These are phyloP conservation scores for Candida railenensis DNA, from an alignment of 805 yeast species.

Conservation along the genomic window DNA sequence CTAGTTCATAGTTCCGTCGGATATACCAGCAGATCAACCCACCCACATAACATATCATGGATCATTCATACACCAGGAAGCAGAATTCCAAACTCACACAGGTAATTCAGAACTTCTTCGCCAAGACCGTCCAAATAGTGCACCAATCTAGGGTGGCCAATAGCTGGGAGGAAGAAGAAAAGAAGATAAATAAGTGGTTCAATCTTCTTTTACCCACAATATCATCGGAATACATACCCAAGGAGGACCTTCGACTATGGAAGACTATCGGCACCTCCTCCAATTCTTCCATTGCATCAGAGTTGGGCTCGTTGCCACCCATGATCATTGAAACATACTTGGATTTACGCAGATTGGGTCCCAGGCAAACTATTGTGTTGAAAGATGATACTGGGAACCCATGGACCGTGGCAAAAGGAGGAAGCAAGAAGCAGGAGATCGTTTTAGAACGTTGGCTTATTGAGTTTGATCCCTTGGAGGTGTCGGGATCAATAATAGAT, in stretches of 20 bases:
- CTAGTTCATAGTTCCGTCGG: too few species aligned
- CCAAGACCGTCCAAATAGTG: constrained; percentile 60
- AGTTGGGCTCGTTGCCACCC: constrained; percentile 59
- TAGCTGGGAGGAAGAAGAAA: constrained; percentile 10
- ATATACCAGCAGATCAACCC: background rate
- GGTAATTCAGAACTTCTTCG: constrained; percentile 60
- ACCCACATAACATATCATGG: background rate
- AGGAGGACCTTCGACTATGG: constrained; percentile 70
- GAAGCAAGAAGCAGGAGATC: constrained; percentile 72
- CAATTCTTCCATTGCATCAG: constrained; percentile 18
- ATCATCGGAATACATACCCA: constrained; percentile 28
- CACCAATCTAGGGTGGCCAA: constrained; percentile 42
- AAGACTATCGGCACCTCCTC: constrained; percentile 19
- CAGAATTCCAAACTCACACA: constrained; percentile 38
- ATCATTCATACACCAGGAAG: constrained; percentile 9
- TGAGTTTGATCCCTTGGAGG: constrained; percentile 61
- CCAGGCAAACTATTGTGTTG: constrained; percentile 59
- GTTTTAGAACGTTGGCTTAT: constrained; percentile 93
- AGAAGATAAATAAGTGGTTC: constrained; percentile 60
- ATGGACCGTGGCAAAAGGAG: constrained; percentile 57
- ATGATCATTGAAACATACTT: constrained; percentile 81
- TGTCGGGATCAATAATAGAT: constrained; percentile 32
- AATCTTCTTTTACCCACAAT: constrained; percentile 43
- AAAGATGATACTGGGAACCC: constrained; percentile 52
- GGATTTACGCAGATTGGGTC: constrained; percentile 57